Base-by-base conservation (phyloP, 2,329 filamentous ascomycete genomes). In the Neophaeococcomyces mojaviensis region DNA sequence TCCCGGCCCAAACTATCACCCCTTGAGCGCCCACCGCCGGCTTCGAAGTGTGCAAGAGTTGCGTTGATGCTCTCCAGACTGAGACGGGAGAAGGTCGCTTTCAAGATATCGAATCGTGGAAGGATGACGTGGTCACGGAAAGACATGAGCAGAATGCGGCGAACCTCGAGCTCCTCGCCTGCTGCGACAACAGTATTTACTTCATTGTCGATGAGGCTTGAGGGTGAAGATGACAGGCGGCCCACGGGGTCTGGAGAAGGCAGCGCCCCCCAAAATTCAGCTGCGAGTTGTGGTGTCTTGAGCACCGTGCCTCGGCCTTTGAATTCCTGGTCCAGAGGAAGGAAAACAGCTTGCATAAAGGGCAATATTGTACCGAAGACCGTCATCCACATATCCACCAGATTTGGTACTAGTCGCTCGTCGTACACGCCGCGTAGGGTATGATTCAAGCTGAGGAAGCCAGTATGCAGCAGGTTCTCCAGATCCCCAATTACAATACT, bases 331-430 rank as follows among this genome's bases (percentile, higher is more conserved):
- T 98, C 92, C 1, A 98, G 70, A 0, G 89, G 92, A 1, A 98
- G 70, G 61, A 98, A 96, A 1, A 96, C 89, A 1, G 90, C 88
- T 68, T 97, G 90, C 58, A 98, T 82, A 60, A 95, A 97, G 0
- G 92, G 92, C 4, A 97, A 68, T 31, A 97, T 86, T 5, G 79
- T 85, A 2, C 88, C 90, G 59, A 96, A 96, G 0, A 92, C 89
- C 38, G 92, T 82, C 49, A 94, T 79, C 92, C 92, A 98, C 60
- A 96, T 81, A 61, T 95, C 88, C 2, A 96, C 90, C 1, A 98
- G 73, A 46, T 88, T 81, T 0, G 88, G 86, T 18, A 97, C 88
- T n/a, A 97, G 77, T 28, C 84, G 79, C 50, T 95, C 89, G 59
- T 97, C 90, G 0, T 87, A 76, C 1, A 88, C 81, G 37, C 79